Evolutionary conservation across 768 basidiomycete species (phyloP).

Genomic region (Strobilomyces echinocephalus): DNA sequence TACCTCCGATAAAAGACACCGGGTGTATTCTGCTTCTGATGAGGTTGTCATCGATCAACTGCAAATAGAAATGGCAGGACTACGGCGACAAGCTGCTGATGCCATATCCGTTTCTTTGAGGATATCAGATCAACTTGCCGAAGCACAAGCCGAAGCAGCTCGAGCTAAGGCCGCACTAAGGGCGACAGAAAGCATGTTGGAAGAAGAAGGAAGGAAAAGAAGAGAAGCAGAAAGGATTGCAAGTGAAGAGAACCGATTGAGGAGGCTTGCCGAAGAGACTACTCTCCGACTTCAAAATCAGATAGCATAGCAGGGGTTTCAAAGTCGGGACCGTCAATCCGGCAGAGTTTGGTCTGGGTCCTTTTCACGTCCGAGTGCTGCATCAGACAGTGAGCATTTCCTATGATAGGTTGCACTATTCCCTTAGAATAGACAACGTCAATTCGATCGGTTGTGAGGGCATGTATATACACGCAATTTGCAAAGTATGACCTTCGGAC

Average conservation of each 20-base stretch:
- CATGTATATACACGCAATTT: background rate
- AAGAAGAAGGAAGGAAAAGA: conserved; percentile 55
- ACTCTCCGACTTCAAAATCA: conserved; percentile 34
- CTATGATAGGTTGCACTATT: background rate
- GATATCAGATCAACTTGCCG: conserved; percentile 66
- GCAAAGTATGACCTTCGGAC: background rate
- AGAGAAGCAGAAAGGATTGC: conserved; percentile 53
- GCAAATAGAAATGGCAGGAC: conserved; percentile 57
- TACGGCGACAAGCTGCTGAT: conserved; percentile 65
- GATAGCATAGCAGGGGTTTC: conserved; percentile 1
- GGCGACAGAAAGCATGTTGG: conserved; percentile 52
- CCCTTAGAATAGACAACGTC: conserved; percentile 7
- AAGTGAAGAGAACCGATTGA: conserved; percentile 44
- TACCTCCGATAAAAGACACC: conserved; percentile 30
- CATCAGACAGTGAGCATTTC: background rate
- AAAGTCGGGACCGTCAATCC: background rate
- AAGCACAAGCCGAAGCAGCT: conserved; percentile 57
- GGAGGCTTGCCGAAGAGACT: conserved; percentile 49
- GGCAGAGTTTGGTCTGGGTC: background rate
- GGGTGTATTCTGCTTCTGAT: conserved; percentile 30
- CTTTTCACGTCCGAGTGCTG: background rate
- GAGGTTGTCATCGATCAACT: conserved; percentile 53
- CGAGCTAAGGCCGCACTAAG: conserved; percentile 51
- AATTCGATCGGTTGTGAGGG: background rate
- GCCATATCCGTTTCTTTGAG: conserved; percentile 60